Percentiles rank a stretch among this genome's conserved stretches.
These are phyloP conservation scores for Phytophthora fragariaefolia DNA, from an alignment of 352 stramenopile genomes.

Conservation along the genomic window DNA sequence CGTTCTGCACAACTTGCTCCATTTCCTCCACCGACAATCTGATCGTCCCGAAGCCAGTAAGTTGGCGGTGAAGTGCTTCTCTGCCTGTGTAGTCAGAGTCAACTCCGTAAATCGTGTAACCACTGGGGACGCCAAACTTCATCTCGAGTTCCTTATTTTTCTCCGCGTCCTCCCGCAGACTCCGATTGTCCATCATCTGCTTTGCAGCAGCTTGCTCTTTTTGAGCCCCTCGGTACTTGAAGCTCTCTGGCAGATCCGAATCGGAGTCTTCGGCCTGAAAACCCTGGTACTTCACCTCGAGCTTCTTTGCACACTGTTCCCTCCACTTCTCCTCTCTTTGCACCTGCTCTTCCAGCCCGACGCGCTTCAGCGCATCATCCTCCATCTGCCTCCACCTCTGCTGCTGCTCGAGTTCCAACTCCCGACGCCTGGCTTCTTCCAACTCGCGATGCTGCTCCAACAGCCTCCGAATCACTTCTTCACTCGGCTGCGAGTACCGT, in stretches of 20 bases:
- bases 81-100: neutral
- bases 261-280: constrained; percentile 4
- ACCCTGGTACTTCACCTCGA: neutral
- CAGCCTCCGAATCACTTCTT: constrained; percentile 31
- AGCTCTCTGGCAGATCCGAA: constrained; percentile 15
- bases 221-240: constrained; percentile 15
- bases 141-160: constrained; percentile 3
- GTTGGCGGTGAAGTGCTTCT: neutral
- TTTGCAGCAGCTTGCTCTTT: constrained; percentile 10
- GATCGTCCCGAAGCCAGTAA: constrained; percentile 25
- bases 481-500: constrained; percentile 20
- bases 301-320: constrained; percentile 9
- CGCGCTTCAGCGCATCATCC: constrained; percentile 18
- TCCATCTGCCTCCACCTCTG: constrained; percentile 30
- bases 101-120: constrained; percentile 7
- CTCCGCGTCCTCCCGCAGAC: constrained; percentile 3
- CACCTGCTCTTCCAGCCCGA: constrained; percentile 19
- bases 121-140: constrained; percentile 5
- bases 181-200: constrained; percentile 16
- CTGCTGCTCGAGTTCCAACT: constrained; percentile 25
- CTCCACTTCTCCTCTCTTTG: constrained; percentile 23
- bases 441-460: constrained; percentile 36
- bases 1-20: constrained; percentile 41
- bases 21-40: constrained; percentile 31
- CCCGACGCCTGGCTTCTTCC: constrained; percentile 19